These are phyloP conservation scores for Pseudomassariella vexata DNA, from an alignment of 2,329 filamentous ascomycete genomes.

Conservation along the genomic window DNA sequence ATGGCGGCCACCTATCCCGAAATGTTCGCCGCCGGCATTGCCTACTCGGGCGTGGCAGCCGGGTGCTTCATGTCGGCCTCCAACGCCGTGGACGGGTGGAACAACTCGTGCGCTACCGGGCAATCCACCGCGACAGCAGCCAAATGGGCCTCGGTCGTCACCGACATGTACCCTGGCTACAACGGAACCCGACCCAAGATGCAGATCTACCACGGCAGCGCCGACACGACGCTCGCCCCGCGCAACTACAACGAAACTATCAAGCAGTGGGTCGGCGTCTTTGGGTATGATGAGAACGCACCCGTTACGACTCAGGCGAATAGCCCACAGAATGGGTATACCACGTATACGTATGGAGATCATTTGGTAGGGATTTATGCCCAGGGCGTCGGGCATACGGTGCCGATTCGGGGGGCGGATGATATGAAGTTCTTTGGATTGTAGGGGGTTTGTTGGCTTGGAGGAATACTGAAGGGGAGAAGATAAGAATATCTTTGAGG, in stretches of 20 bases:
- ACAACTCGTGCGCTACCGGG: constrained; percentile 42
- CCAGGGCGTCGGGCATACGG: constrained; percentile 26
- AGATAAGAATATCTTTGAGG: too few species aligned
- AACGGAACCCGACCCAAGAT: constrained; percentile 21
- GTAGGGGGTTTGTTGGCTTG: constrained; percentile 1
- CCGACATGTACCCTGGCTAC: constrained; percentile 27
- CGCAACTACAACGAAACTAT: constrained; percentile 19
- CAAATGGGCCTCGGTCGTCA: constrained; percentile 42
- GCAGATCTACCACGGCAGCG: constrained; percentile 21
- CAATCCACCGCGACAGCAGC: constrained; percentile 32
- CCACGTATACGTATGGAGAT: constrained; percentile 9
- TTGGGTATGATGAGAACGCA: constrained; percentile 16
- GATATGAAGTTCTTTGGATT: constrained; percentile 31
- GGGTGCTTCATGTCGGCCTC: constrained; percentile 35
- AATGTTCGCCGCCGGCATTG: constrained; percentile 35
- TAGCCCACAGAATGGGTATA: constrained; percentile 8
- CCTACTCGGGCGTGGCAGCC: constrained; percentile 35
- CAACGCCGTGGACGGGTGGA: constrained; percentile 38
- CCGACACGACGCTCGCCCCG: constrained; percentile 17
- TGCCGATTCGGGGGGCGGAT: constrained; percentile 24
- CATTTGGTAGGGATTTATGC: constrained; percentile 26
- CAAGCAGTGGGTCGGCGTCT: constrained; percentile 29
- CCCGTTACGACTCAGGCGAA: constrained; percentile 4
- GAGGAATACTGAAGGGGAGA: constrained; percentile 4
- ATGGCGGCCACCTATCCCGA: constrained; percentile 39